Percentiles rank a stretch among this genome's conserved stretches.
These are phyloP conservation scores for Cryptococcus jaspeensis DNA, from an alignment of 1,284 basidiomycete genomes.

Conservation along the genomic window DNA sequence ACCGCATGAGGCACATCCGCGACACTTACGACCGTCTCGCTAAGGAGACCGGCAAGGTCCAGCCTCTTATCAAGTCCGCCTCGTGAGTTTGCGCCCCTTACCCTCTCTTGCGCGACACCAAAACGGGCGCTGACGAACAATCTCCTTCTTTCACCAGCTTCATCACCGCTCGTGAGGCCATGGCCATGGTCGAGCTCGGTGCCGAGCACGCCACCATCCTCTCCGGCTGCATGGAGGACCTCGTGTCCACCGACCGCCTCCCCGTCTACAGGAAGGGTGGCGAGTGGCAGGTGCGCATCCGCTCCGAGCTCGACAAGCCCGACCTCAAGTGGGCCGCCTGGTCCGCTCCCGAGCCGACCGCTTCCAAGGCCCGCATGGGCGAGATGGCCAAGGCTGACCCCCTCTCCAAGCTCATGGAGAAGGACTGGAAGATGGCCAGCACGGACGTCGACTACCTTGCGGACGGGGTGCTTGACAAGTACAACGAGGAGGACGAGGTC, in stretches of 20 bases:
- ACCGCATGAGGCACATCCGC: slow-evolving; percentile 36
- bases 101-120: not conserved
- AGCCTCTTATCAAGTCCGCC: slow-evolving; percentile 39
- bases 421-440: slow-evolving; percentile 25
- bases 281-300: slow-evolving; percentile 21
- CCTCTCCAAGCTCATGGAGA: slow-evolving; percentile 14
- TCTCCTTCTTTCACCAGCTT: slow-evolving; percentile 13
- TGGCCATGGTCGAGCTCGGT: slow-evolving; percentile 28
- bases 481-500: slow-evolving; percentile 27
- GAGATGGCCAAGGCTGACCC: slow-evolving; percentile 26
- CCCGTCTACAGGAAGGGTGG: slow-evolving; percentile 20
- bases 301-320: slow-evolving; percentile 16
- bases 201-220: slow-evolving; percentile 28
- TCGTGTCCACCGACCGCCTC: slow-evolving; percentile 14
- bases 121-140: not conserved
- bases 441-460: slow-evolving; percentile 28
- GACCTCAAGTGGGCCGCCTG: slow-evolving; percentile 22
- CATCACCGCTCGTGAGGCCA: slow-evolving; percentile 26
- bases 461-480: slow-evolving; percentile 27
- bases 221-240: slow-evolving; percentile 18
- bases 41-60: slow-evolving; percentile 24
- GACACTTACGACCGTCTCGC: slow-evolving; percentile 28
- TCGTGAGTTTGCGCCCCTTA: slow-evolving; percentile 21
- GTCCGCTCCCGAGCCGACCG: slow-evolving; percentile 14
- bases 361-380: slow-evolving; percentile 15